Evolutionary conservation across 1,284 basidiomycete genomes (phyloP), one percentile per base, ranked within the genome.

Genomic region (Irpex lacteus): DNA sequence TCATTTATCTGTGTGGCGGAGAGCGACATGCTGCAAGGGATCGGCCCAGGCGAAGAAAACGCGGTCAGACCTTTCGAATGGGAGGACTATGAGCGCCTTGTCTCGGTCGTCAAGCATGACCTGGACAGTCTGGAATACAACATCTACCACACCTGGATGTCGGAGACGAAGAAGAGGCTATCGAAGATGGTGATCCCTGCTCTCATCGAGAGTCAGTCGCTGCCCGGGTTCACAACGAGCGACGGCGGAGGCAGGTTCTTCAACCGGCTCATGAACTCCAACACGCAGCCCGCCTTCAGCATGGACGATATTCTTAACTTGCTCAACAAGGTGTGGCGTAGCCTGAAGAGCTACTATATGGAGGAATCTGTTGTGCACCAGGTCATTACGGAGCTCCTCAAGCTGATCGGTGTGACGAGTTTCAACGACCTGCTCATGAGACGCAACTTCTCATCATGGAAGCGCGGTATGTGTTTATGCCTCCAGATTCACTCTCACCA

Each of bases 101-200:
- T 99, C 18, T 92, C 92, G 18, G 95, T 99, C 67, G 98, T 99
- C 76, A 98, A 98, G 78, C 97, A 99, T 74, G 98, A 99, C 76
- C 86, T 99, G 55, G 98, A 99, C 79, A 96, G 94, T 69, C 82
- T 99, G 71, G 97, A 99, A 80, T 99, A 98, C 82, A 99, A 99
- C 82, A 98, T 99, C 77, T 99, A 98, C 76, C 97, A 99, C 77
- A 98, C 97, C 0, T 98, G 95, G 94, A 99, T 99, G 95, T 83
- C 95, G 66, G 98, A 99, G 80, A 95, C 96, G 54, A 99, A 99
- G 88, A 98, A 97, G 81, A 91, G 91, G 67, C 81, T 99, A 54
- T 86, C 90, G 67, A 98, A 98, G 83, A 99, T 99, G 96, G 94
- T 99, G 60, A 96, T 99, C 64, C 98, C 98, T 18, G 98, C 98